Evolutionary conservation across 2,329 filamentous ascomycete species (phyloP), one percentile per base, ranked within the genome.

Genomic region (Hypoxylon sp.): DNA sequence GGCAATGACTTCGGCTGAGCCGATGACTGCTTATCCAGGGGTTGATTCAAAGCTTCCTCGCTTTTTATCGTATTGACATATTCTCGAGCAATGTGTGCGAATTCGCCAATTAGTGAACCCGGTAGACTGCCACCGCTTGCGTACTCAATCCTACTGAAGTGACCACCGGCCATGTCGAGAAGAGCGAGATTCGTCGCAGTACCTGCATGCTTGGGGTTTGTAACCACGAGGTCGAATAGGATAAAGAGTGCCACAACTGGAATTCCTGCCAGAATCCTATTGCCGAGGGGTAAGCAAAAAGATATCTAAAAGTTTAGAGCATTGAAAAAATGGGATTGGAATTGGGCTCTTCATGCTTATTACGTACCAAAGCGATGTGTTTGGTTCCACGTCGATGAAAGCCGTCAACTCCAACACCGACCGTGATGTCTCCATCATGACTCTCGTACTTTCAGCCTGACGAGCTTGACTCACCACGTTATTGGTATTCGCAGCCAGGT

Each of bases 111-210:
- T 3, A 82, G 70, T 1, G 80, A 81, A 0, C 76, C 76, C 0
- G 79, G 81, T 0, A 84, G 68, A 2, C 75, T 73, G 0, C 80
- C 79, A 1, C 73, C 75, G 14, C 80, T 81, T 9, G 78, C 77
- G 56, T 78, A 81, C 66, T 83, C 83, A 6, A 84, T 72, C 6
- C 79, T 74, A 52, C 79, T 81, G 48, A 84, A 84, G 66, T 84
- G 81, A 1, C 80, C 82, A 6, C 78, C 80, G 3, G 74, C 80
- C 63, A 83, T 78, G 50, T 83, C 82, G 9, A 84, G 74, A 0
- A 82, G 73, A 2, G 78, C 75, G 1, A 84, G 74, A 55, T 83
- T 82, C 2, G 68, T 76, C 3, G 42, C 54, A 5, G 69, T 71
- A 14, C 62, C 66, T 5, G 63, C 54, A n/a, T 66, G 63, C 26